Base-by-base conservation (phyloP, 305 asterid genomes). In the Petunia hybrid region DNA sequence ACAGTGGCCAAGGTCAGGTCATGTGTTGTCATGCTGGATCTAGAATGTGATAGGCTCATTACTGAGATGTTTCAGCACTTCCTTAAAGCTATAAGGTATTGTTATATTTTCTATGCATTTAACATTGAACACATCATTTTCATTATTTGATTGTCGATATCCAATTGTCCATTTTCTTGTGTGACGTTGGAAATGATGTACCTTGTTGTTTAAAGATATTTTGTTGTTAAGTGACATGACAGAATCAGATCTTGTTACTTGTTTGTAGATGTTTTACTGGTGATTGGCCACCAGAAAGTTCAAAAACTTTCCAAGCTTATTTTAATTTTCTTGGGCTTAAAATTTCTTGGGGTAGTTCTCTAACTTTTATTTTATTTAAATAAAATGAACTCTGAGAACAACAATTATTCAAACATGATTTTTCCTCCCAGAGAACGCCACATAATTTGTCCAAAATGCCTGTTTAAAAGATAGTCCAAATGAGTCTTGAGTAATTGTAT, bases 21-120 rank as follows among this genome's bases (percentile, higher is more conserved):
- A 16, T 94, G 98, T 80, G 97, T 96, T 74, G 91, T 96, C 76
- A 91, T 96, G 99, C 83, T 96, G 97, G 99, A 96, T 85, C 89
- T 94, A 80, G 99, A 94, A 88, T 96, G 99, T 55, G 98, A 94
- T 81, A 90, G 84, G 79, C 89, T 96, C 93, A 87, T 96, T 66
- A 80, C 85, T 62, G 94, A 93, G 89, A 96, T 96, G 99, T 94
- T 94, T 83, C 91, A 88, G 84, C 90, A 91, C 88, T 96, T 96
- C 31, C 87, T 96, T 78, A 87, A 86, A 75, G 81, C 93, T 65
- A 92, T 96, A 85, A 88, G 99, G 99, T 95, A 92, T 78, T 57
- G 35, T 1, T 48, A 46, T 35, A 48, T 59, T n/a, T 53, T 38
- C 59, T 67, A 41, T 75, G 13, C 56, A 59, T 64, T 70, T 66